Evolutionary conservation across 176 grass and related monocot species (phyloP).

Genomic region (Ensete ventricosum): DNA sequence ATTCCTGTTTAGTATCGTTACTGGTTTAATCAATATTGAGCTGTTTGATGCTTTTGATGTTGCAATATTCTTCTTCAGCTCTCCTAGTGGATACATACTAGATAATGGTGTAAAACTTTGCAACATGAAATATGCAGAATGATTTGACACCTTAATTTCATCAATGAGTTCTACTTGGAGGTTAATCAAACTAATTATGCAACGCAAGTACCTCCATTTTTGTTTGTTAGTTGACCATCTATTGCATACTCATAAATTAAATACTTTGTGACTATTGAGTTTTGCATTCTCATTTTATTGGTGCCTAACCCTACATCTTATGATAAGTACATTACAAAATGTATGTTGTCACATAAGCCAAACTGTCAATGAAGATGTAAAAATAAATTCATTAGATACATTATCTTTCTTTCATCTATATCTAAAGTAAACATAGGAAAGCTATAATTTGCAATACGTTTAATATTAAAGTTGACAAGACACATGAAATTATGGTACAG

Average conservation of each 20-base stretch:
- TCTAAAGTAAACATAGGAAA: background rate
- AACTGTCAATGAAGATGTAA: too few species aligned
- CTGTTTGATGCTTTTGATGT: background rate
- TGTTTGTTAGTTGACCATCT: background rate
- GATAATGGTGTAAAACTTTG: background rate
- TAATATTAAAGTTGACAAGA: background rate
- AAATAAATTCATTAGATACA: too few species aligned
- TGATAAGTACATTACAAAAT: too few species aligned
- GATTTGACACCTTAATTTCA: background rate
- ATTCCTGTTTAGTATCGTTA: background rate
- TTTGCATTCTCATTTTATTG: background rate
- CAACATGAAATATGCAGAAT: background rate
- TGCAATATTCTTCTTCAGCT: background rate
- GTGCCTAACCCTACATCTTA: background rate
- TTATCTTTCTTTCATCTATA: too few species aligned
- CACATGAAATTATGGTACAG: background rate
- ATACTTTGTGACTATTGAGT: background rate
- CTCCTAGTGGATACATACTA: background rate
- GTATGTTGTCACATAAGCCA: too few species aligned
- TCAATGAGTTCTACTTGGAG: background rate
- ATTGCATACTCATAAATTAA: background rate
- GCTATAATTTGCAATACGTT: background rate
- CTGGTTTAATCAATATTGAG: background rate
- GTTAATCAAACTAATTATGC: background rate
- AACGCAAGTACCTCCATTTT: background rate